Evolutionary conservation across 1,139 yeast species (phyloP), one percentile per base, ranked within the genome.

Genomic region (Taphrina communis): DNA sequence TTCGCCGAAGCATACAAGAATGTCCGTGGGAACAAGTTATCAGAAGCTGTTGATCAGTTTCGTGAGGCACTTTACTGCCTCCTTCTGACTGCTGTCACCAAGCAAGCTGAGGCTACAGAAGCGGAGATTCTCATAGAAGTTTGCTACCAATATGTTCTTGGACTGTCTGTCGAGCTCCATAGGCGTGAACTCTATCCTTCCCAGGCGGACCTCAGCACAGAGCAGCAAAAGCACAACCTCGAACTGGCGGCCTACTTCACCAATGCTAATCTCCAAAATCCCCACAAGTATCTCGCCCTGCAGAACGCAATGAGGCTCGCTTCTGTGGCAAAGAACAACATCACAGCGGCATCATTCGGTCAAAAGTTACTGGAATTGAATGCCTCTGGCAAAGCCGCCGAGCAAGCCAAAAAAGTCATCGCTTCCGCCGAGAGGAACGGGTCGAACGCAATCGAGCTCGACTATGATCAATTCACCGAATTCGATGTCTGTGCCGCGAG

Each of bases 161-260:
- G 98, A 25, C 84, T 93, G 74, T 88, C 96, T 39, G 90, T 94
- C 73, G 99, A 95, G 79, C 83, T 94, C 73, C 85, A 85, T 70
- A 92, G 99, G 80, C 90, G 98, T 80, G 78, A 88, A 8, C 81
- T 93, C 70, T 63, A 55, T 38, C 67, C 60, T 17, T 48, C 60
- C 19, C 59, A 63, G 41, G 36, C 67, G 12, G 90, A 89, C 51
- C 25, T 63, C 31, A 52, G 58, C 21, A 82, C 88, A 4, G 73
- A 73, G n/a, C 90, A 91, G 71, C 81, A 88, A 68, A 89, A 91
- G 79, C 88, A 98, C 72, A 92, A 90, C 77, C 83, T 95, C 76
- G 99, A 94, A 78, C 83, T 95, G 74, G 98, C 98, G 6, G 96
- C 98, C 0, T 94, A 93, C 80, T 95, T 95, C 82, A 91, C 99